Evolutionary conservation across 192 early-diverging fungal species (phyloP), one percentile per base, ranked within the genome.

Genomic region (Dissophora ornata): DNA sequence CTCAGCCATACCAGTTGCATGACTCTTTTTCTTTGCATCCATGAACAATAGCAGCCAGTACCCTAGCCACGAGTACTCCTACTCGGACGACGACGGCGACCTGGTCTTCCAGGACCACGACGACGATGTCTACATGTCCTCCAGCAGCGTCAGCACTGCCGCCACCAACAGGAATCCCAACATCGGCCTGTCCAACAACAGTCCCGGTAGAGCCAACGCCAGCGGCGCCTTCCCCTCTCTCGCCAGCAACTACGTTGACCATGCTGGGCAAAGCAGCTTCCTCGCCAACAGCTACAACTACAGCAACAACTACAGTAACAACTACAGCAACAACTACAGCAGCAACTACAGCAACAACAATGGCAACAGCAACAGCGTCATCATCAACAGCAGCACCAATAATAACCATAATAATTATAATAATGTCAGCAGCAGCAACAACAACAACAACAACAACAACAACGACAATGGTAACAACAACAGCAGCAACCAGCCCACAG

Each of bases 81-180:
- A 58, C 38, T 58, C 66, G 33, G 66, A 67, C 1, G 65, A 68
- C 11, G 66, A 68, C 66, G 66, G 58, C 38, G 66, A 58, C 47
- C 33, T 58, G 26, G 66, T 30, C 29, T 57, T 58, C 34, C 56
- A 68, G 25, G 38, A 58, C 56, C 41, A 58, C 19, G 34, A 49
- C 13, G 66, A 50, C 26, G 66, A 68, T 15, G 30, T 68, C 8
- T 45, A 68, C 9, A 68, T 68, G 66, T 26, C 66, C 36, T 68
- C 57, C 28, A 54, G 30, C 33, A 16, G 21, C 26, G 13, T 11
- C 24, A 25, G 4, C 56, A 44, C 41, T 15, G 25, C 19, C 26
- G 13, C 22, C 24, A 25, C 2, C 56, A 44, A 57, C 26, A 41
- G 7, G 2, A 44, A 22, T 40, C 15, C 6, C 56, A 57, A 12